phyloP scores from a whole-genome alignment of 306 rosid species.

The Elaeagnus macrophylla region DNA sequence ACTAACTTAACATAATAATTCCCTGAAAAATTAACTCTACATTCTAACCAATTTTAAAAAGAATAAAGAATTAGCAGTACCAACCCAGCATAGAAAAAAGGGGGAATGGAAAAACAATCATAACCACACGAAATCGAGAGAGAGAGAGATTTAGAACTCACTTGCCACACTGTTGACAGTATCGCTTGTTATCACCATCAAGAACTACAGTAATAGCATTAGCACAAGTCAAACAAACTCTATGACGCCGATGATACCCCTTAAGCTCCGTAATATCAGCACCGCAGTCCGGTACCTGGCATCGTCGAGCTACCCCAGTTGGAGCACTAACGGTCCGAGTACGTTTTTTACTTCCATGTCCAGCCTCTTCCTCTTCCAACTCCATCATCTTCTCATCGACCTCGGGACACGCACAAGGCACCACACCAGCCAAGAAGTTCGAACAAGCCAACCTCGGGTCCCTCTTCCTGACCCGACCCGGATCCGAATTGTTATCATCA shows the following conservation, averaged over 20 bases:
- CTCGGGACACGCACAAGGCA: conserved; percentile 97
- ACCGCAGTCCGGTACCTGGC: conserved; percentile 84
- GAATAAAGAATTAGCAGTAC: too few species aligned
- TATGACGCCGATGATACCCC: conserved; percentile 79
- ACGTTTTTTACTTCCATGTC: conserved; percentile 55
- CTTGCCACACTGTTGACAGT: conserved; percentile 99
- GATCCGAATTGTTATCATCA: not conserved
- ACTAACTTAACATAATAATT: too few species aligned
- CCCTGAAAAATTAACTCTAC: too few species aligned
- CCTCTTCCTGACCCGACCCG: conserved; percentile 56
- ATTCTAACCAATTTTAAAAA: too few species aligned
- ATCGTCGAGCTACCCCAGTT: conserved; percentile 27
- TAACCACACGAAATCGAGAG: not conserved
- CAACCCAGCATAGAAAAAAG: too few species aligned
- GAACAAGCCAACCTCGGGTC: conserved; percentile 83
- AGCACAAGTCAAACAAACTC: conserved; percentile 85
- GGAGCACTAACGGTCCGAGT: conserved; percentile 37
- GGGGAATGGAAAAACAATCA: not conserved
- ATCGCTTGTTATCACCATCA: conserved; percentile 60
- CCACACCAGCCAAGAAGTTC: conserved; percentile 72
- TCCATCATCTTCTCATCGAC: conserved; percentile 45
- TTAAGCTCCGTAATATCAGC: conserved; percentile 74
- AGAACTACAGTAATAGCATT: conserved; percentile 52
- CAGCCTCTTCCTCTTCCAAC: conserved; percentile 49
- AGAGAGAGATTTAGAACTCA: conserved; percentile 23